Evolutionary conservation across 2,329 filamentous ascomycete species (phyloP).

Genomic region (Diaporthe sp.): DNA sequence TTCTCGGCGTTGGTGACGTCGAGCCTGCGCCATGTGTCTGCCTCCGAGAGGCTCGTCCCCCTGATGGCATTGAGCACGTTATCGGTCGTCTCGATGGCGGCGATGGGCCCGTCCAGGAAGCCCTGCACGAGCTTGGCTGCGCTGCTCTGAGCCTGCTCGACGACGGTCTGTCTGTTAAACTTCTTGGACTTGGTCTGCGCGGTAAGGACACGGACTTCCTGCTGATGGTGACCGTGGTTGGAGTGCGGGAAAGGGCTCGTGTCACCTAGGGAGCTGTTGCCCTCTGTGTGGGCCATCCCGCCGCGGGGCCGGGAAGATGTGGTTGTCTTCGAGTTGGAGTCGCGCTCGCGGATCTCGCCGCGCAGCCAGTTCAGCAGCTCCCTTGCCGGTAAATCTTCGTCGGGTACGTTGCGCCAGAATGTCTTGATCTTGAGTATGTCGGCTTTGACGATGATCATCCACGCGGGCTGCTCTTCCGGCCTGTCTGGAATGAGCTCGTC

Average conservation of each 20-base stretch:
- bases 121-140: conserved; percentile 75
- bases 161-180: conserved; percentile 87
- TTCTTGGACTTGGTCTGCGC: conserved; percentile 91
- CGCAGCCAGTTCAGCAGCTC: conserved; percentile 87
- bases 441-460: conserved; percentile 90
- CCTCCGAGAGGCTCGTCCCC: conserved; percentile 81
- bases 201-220: conserved; percentile 88
- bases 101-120: conserved; percentile 83
- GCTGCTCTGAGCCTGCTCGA: conserved; percentile 79
- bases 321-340: conserved; percentile 64
- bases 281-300: conserved; percentile 20
- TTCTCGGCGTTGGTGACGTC: conserved; percentile 84
- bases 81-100: conserved; percentile 90
- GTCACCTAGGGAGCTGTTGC: conserved; percentile 29
- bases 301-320: conserved; percentile 27
- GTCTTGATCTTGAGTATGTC: conserved; percentile 85
- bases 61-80: conserved; percentile 83
- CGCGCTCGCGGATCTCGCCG: conserved; percentile 84
- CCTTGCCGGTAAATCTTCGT: conserved; percentile 80
- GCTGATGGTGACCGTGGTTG: conserved; percentile 57
- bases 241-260: conserved; percentile 46
- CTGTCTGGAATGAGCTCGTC: conserved; percentile 86
- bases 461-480: conserved; percentile 82
- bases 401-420: conserved; percentile 80
- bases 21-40: conserved; percentile 85